Evolutionary conservation across 257 asterid genomes (phyloP).

Genomic region (Nicotiana benthamiana): DNA sequence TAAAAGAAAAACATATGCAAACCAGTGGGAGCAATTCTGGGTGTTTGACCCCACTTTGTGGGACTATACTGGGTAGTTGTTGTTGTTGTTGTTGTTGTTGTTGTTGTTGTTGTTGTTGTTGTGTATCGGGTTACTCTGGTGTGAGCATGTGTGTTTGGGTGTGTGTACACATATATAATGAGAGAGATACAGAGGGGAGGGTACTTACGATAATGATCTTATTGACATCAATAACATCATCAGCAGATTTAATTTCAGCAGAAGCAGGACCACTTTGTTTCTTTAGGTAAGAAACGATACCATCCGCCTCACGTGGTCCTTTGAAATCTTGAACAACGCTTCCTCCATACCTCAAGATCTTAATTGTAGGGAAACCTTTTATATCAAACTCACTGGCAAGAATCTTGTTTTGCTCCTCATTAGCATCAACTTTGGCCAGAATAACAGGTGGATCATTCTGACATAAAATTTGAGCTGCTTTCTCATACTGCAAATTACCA

Average conservation of each 20-base stretch:
- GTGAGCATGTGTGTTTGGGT: neutral
- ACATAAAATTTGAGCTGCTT: conserved; percentile 78
- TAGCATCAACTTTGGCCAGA: conserved; percentile 75
- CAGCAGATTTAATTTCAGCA: conserved; percentile 50
- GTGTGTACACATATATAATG: neutral
- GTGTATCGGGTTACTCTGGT: neutral
- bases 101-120: no score
- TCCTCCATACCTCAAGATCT: conserved; percentile 78
- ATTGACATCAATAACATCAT: conserved; percentile 43
- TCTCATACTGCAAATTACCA: conserved; percentile 53
- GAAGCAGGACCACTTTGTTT: conserved; percentile 92
- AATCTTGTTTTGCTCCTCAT: conserved; percentile 48
- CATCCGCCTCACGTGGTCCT: conserved; percentile 93
- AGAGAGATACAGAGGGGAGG: neutral
- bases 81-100: no score
- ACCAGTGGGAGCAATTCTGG: neutral
- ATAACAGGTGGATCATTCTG: conserved; percentile 59
- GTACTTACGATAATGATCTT: conserved; percentile 69
- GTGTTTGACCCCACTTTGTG: no score
- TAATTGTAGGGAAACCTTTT: conserved; percentile 67
- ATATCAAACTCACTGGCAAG: conserved; percentile 50
- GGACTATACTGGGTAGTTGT: no score
- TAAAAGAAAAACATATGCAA: neutral
- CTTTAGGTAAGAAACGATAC: conserved; percentile 57
- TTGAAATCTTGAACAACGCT: conserved; percentile 69